These are phyloP conservation scores for Madurella mycetomatis DNA, from an alignment of 2,329 filamentous ascomycete genomes.

Conservation along the genomic window DNA sequence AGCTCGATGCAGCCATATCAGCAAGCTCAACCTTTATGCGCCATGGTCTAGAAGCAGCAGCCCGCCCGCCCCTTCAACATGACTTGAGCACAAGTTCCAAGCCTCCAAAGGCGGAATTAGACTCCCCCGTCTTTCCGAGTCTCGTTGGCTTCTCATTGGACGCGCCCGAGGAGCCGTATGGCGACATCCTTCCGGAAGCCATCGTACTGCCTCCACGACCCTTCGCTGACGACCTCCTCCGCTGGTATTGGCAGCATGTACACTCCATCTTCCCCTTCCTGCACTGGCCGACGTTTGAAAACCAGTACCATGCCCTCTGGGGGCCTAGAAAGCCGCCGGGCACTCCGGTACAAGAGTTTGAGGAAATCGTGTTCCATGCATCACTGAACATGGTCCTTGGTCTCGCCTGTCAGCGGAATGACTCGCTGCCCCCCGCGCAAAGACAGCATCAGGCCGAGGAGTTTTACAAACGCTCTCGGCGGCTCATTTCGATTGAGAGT, in stretches of 20 bases:
- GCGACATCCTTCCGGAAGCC: conserved; percentile 5
- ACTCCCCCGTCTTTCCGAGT: conserved; percentile 4
- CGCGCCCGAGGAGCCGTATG: neutral
- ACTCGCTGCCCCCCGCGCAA: neutral
- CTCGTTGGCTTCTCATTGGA: conserved; percentile 9
- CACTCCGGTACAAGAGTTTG: neutral
- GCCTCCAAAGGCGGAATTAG: neutral
- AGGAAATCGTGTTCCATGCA: conserved; percentile 22
- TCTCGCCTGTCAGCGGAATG: conserved; percentile 27
- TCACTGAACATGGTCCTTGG: conserved; percentile 31
- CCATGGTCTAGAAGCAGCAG: conserved; percentile 5
- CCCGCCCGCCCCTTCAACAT: too few relatives aligned
- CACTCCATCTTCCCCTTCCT: conserved; percentile 20
- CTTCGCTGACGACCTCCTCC: conserved; percentile 12
- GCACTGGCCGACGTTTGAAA: conserved; percentile 20
- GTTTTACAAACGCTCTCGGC: conserved; percentile 29
- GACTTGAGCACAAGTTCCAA: neutral
- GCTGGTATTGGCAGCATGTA: conserved; percentile 18
- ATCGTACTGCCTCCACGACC: conserved; percentile 13
- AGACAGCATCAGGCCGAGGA: conserved; percentile 20
- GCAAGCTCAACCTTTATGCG: conserved; percentile 6
- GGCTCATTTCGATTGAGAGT: conserved; percentile 26
- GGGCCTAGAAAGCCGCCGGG: neutral
- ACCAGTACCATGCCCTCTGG: conserved; percentile 11
- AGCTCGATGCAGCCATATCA: too few relatives aligned